Evolutionary conservation across 257 asterid species (phyloP).

Genomic region (Coffea eugenioides): DNA sequence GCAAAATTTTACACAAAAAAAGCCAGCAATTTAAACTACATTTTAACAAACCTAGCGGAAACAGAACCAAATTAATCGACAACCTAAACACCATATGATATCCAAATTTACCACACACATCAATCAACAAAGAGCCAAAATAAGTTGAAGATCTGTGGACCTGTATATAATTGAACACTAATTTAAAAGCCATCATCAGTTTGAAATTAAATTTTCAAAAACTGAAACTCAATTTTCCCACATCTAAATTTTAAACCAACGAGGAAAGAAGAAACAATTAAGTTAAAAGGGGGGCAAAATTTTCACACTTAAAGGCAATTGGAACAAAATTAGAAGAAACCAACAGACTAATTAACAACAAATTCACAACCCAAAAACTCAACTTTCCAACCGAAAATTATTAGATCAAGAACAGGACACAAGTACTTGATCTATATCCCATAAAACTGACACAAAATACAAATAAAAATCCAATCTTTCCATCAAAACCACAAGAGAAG

Average conservation of each 20-base stretch:
- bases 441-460: neutral
- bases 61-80: slow-evolving; percentile 3
- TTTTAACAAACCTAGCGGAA: slow-evolving; percentile 7
- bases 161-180: neutral
- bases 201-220: neutral
- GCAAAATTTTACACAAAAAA: neutral
- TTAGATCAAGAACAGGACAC: slow-evolving; percentile 7
- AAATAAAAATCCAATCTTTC: neutral
- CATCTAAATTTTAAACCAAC: neutral
- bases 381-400: slow-evolving; percentile 5
- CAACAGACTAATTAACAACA: neutral
- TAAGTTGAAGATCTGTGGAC: neutral
- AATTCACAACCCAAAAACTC: neutral
- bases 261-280: neutral
- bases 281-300: neutral
- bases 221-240: neutral
- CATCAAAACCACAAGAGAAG: neutral
- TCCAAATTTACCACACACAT: neutral
- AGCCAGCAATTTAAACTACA: neutral
- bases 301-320: neutral
- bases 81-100: neutral
- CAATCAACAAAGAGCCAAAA: neutral
- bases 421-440: neutral
- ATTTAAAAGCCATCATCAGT: neutral
- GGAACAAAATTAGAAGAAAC: neutral